These are phyloP conservation scores for Calonectria hongkongensis DNA, from an alignment of 2,329 filamentous ascomycete species.

Conservation along the genomic window DNA sequence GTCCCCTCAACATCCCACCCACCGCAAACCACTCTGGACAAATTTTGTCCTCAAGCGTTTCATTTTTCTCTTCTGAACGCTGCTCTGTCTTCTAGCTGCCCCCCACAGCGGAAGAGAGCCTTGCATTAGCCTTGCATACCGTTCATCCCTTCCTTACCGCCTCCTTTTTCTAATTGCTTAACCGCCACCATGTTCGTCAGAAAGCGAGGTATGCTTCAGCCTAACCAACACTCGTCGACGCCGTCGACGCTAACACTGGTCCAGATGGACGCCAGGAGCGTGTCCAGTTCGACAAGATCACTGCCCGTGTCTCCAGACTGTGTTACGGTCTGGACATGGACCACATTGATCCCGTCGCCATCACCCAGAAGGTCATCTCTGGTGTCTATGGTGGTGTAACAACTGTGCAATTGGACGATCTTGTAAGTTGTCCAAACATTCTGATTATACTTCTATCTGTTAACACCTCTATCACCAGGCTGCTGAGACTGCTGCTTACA, in stretches of 20 bases:
- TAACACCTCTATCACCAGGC: constrained; percentile 74
- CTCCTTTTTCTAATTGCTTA: constrained; percentile 48
- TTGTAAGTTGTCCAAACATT: constrained; percentile 77
- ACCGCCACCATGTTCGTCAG: constrained; percentile 75
- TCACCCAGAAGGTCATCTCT: constrained; percentile 99
- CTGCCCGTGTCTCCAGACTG: constrained; percentile 95
- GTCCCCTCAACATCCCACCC: constrained; percentile 50
- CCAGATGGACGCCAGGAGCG: constrained; percentile 99
- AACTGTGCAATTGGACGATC: constrained; percentile 95
- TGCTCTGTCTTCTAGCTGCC: constrained; percentile 52
- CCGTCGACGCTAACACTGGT: constrained; percentile 53
- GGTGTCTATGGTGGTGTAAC: constrained; percentile 99
- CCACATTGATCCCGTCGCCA: constrained; percentile 97
- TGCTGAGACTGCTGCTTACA: constrained; percentile 98
- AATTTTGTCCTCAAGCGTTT: constrained; percentile 45
- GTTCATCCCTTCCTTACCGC: constrained; percentile 46
- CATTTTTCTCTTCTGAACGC: constrained; percentile 40
- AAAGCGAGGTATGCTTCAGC: constrained; percentile 74
- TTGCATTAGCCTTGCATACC: constrained; percentile 48
- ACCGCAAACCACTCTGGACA: constrained; percentile 41
- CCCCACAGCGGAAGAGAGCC: constrained; percentile 52
- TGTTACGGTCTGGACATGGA: constrained; percentile 97
- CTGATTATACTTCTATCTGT: constrained; percentile 16
- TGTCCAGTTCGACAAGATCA: constrained; percentile 99
- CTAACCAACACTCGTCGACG: constrained; percentile 11